Conservation (phyloP, 2,329 filamentous ascomycete species). For the Trematosphaeria pertusa region DNA sequence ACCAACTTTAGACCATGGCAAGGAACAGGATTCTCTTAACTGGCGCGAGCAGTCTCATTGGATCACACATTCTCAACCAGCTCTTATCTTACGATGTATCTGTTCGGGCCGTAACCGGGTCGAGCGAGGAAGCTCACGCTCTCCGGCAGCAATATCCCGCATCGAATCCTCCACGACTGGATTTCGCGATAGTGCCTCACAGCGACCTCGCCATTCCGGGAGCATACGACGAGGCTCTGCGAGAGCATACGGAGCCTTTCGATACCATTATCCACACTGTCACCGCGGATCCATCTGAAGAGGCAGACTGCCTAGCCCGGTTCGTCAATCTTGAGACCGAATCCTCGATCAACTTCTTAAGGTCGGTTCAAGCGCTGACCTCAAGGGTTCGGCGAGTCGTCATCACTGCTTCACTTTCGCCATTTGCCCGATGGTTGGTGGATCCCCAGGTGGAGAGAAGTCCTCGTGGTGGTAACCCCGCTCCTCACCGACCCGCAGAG, state of each 20-base stretch:
- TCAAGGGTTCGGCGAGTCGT: constrained; percentile 29
- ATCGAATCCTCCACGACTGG: constrained; percentile 18
- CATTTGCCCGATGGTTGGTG: constrained; percentile 36
- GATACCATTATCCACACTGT: constrained; percentile 35
- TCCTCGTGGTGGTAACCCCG: constrained; percentile 10
- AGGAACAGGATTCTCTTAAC: constrained; percentile 33
- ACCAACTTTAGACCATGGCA: constrained; percentile 19
- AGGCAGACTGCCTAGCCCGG: constrained; percentile 35
- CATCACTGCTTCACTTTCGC: constrained; percentile 29
- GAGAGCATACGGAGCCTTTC: constrained; percentile 25
- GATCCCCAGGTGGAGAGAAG: constrained; percentile 19
- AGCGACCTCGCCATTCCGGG: constrained; percentile 21
- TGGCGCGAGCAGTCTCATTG: constrained; percentile 29
- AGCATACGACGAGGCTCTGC: constrained; percentile 28
- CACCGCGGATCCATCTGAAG: constrained; percentile 23
- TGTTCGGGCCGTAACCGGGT: constrained; percentile 33
- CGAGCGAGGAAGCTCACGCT: constrained; percentile 23
- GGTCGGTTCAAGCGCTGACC: constrained; percentile 23
- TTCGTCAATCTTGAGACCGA: constrained; percentile 34
- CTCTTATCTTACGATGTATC: constrained; percentile 30
- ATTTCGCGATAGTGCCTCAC: constrained; percentile 27
- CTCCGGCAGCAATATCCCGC: constrained; percentile 26
- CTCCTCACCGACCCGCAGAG: constrained; percentile 14
- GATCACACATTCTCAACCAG: constrained; percentile 36
- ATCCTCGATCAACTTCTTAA: constrained; percentile 26